Conservation (phyloP, 441 rosid genomes). For the Adansonia madagascariensis region DNA sequence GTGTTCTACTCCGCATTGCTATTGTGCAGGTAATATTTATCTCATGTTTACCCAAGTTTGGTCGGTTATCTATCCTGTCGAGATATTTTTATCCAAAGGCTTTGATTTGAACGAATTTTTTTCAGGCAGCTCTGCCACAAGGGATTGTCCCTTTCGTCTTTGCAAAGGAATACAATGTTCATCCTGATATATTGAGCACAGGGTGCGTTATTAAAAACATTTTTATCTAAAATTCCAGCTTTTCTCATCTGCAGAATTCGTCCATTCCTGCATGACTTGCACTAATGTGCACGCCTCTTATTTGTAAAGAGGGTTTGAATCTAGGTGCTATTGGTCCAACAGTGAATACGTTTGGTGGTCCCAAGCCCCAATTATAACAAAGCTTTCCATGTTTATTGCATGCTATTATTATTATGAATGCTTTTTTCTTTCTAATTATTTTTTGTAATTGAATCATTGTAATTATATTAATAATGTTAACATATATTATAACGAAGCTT, state of each 20-base stretch:
- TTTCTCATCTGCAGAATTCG: too few species aligned
- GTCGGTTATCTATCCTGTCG: not conserved
- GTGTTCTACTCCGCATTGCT: too few species aligned
- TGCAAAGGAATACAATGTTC: conserved; percentile 48
- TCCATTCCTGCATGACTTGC: not conserved
- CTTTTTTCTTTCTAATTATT: not conserved
- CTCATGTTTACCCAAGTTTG: not conserved
- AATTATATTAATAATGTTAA: not conserved
- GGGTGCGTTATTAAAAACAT: conserved; percentile 45
- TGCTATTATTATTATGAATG: not conserved
- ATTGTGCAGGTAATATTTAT: too few species aligned
- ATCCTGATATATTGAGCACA: conserved; percentile 88
- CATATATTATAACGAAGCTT: not conserved
- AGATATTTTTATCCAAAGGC: not conserved
- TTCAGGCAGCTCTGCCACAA: conserved; percentile 93
- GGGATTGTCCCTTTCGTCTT: conserved; percentile 88
- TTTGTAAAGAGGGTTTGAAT: not conserved
- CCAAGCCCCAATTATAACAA: too few species aligned
- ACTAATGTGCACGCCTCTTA: not conserved
- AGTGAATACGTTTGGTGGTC: too few species aligned
- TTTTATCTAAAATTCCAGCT: not conserved
- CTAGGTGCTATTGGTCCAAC: not conserved
- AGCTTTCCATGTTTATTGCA: not conserved
- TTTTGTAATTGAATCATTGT: too few species aligned
- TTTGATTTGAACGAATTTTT: conserved; percentile 3